These are phyloP conservation scores for Cladophialophora psammophila DNA, from an alignment of 2,329 filamentous ascomycete species.

Conservation along the genomic window DNA sequence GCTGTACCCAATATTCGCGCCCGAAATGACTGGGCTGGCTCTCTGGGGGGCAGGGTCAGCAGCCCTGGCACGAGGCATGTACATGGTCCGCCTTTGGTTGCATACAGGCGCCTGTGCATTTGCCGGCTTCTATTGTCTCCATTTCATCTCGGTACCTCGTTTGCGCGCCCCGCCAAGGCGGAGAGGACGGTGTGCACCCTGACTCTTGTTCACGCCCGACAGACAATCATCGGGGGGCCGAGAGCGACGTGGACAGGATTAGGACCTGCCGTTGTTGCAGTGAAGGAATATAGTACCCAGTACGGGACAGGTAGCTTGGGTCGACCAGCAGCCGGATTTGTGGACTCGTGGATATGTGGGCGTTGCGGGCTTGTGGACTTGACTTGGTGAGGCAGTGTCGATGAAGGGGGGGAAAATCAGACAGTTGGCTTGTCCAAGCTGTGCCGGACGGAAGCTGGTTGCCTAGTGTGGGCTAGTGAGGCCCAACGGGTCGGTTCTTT, in stretches of 20 bases:
- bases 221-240: constrained; percentile 3
- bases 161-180: neutral
- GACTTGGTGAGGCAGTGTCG: constrained; percentile 6
- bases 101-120: neutral
- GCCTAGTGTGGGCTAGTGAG: constrained; percentile 7
- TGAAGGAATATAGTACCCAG: neutral
- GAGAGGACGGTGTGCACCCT: neutral
- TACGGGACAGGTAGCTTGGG: neutral
- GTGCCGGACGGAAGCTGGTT: neutral
- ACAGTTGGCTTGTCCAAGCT: neutral
- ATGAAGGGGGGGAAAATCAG: neutral
- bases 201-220: neutral
- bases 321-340: constrained; percentile 1
- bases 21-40: neutral
- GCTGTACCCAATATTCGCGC: neutral
- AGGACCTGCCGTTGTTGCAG: constrained; percentile 1
- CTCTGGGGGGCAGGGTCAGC: neutral
- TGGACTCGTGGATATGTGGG: neutral
- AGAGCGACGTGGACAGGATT: constrained; percentile 4
- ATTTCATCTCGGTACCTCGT: neutral
- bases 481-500: neutral
- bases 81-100: neutral
- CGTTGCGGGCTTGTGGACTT: neutral
- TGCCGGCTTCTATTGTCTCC: neutral
- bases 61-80: neutral